Evolutionary conservation across 306 rosid genomes (phyloP).

Genomic region (Macrotyloma uniflorum): DNA sequence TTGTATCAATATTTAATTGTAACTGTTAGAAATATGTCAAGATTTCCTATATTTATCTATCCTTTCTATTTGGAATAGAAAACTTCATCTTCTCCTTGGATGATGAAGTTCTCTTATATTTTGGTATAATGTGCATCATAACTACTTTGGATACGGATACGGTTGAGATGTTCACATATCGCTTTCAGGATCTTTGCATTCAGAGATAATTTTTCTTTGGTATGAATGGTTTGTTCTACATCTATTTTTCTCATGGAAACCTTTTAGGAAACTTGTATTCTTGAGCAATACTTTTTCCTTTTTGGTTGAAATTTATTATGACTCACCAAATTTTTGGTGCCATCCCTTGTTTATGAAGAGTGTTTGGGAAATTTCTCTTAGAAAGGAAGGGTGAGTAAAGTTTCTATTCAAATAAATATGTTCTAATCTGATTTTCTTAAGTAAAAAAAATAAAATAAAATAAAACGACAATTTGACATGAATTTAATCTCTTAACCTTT

Average conservation of each 20-base stretch:
- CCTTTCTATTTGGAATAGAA: constrained; percentile 8
- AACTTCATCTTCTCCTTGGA: not conserved
- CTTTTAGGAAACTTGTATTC: not conserved
- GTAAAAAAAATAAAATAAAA: not conserved
- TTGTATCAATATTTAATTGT: constrained; percentile 35
- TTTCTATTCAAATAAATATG: not conserved
- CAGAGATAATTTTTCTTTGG: not conserved
- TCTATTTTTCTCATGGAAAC: not conserved
- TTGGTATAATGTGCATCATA: constrained; percentile 14
- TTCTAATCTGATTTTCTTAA: not conserved
- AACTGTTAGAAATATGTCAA: constrained; percentile 29
- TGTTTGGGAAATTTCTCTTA: not conserved
- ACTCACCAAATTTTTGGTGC: not conserved
- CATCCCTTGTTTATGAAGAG: not conserved
- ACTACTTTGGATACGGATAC: not conserved
- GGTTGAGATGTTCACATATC: constrained; percentile 5
- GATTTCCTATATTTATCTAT: not conserved
- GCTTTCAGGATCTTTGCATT: not conserved
- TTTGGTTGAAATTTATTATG: not conserved
- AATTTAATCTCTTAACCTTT: too few species aligned
- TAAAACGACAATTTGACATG: too few species aligned
- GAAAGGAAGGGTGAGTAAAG: not conserved
- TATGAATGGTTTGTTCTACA: not conserved
- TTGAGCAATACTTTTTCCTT: not conserved
- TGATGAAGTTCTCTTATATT: not conserved